phyloP scores from a whole-genome alignment of 2,329 filamentous ascomycete species.

The Blumeriella jaapii region DNA sequence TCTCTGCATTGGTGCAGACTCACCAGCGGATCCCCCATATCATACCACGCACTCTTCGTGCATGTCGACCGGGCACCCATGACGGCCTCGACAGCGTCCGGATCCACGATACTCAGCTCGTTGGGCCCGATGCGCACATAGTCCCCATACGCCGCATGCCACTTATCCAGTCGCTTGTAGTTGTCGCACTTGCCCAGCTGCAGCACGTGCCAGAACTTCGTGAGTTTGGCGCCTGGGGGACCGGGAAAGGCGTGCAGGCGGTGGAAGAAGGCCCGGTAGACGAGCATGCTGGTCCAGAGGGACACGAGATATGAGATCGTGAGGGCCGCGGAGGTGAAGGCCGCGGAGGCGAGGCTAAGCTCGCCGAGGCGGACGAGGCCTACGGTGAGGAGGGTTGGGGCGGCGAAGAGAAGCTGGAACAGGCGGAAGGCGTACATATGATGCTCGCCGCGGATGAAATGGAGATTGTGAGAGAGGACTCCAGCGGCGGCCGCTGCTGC shows the following conservation, averaged over 20 bases:
- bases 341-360: conserved; percentile 1
- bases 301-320: conserved; percentile 5
- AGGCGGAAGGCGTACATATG: conserved; percentile 8
- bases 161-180: conserved; percentile 8
- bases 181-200: conserved; percentile 9
- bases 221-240: conserved; percentile 15
- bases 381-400: conserved; percentile 1
- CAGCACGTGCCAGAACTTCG: conserved; percentile 15
- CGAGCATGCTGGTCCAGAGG: conserved; percentile 38
- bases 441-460: conserved; percentile 21
- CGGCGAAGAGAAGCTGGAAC: conserved; percentile 2
- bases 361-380: neutral
- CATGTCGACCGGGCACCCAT: conserved; percentile 14
- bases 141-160: conserved; percentile 19
- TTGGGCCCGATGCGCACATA: conserved; percentile 18
- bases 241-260: conserved; percentile 24
- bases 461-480: conserved; percentile 10
- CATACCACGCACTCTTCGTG: conserved; percentile 19
- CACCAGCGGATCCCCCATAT: conserved; percentile 9
- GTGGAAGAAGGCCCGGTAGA: conserved; percentile 40
- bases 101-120: conserved; percentile 14
- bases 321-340: conserved; percentile 2
- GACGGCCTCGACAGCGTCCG: conserved; percentile 14
- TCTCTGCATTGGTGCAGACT: conserved; percentile 14
- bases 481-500: neutral